Conservation (phyloP, 805 yeast genomes). For the Saturnispora bothae region DNA sequence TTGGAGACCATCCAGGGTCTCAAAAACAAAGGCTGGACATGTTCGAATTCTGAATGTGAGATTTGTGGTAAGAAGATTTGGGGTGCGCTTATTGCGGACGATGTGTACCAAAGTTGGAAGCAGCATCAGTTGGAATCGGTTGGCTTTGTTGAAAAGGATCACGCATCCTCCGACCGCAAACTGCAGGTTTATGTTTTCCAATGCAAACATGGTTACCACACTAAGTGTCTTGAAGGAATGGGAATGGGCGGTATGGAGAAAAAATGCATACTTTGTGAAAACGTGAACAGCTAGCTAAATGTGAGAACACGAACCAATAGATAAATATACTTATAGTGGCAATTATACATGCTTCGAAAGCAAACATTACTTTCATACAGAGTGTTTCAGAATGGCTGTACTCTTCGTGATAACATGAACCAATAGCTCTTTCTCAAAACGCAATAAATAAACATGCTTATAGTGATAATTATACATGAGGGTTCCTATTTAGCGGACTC, state of each 20-base stretch:
- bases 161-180: slow-evolving; percentile 7
- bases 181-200: slow-evolving; percentile 42
- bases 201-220: slow-evolving; percentile 60
- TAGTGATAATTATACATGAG: slow-evolving; percentile 1
- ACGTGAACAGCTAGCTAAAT: too few species aligned
- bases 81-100: slow-evolving; percentile 50
- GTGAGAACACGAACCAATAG: too few species aligned
- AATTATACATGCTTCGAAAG: too few species aligned
- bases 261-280: slow-evolving; percentile 32
- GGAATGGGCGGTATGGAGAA: slow-evolving; percentile 26
- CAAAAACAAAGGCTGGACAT: slow-evolving; percentile 54
- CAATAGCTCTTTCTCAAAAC: too few species aligned
- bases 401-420: too few species aligned
- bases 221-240: slow-evolving; percentile 41
- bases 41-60: slow-evolving; percentile 48
- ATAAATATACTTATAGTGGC: too few species aligned
- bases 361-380: too few species aligned
- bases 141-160: slow-evolving; percentile 6
- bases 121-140: slow-evolving; percentile 18
- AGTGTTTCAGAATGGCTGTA: too few species aligned
- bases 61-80: slow-evolving; percentile 66
- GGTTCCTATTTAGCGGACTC: background rate
- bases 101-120: slow-evolving; percentile 50
- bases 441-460: too few species aligned
- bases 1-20: slow-evolving; percentile 33